These are phyloP conservation scores for Coelastrella sp. DNA, from an alignment of 139 green algal species.

Conservation along the genomic window DNA sequence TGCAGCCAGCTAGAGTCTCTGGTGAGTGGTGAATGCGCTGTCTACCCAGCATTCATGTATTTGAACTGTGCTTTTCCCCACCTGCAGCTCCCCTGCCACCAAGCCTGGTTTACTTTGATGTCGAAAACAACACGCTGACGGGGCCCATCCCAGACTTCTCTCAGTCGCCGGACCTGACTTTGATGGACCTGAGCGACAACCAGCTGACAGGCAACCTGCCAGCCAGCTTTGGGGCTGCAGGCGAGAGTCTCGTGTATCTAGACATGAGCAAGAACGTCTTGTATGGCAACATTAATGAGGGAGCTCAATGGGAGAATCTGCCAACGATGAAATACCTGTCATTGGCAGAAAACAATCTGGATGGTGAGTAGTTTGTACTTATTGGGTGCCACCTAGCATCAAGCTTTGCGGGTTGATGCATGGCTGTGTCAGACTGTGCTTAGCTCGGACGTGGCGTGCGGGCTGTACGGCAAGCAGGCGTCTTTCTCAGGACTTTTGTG, in stretches of 20 bases:
- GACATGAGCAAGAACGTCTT: slow-evolving; percentile 6
- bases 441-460: no score
- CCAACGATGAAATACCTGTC: background rate
- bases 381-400: background rate
- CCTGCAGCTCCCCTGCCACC: slow-evolving; percentile 11
- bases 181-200: slow-evolving; percentile 4
- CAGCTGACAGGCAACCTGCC: slow-evolving; percentile 14
- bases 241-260: background rate
- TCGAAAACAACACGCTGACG: slow-evolving; percentile 38
- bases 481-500: no score
- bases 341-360: slow-evolving; percentile 2
- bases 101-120: slow-evolving; percentile 31
- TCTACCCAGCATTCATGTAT: background rate
- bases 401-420: background rate
- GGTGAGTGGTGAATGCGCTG: background rate
- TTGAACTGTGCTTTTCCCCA: background rate
- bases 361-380: background rate
- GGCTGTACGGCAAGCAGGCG: no score
- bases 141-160: slow-evolving; percentile 37
- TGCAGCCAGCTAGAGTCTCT: no score
- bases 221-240: slow-evolving; percentile 41
- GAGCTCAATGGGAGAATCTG: slow-evolving; percentile 13
- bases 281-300: background rate
- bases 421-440: no score
- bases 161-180: background rate